phyloP scores from a whole-genome alignment of 768 basidiomycete species.

The Lactarius psammicola region DNA sequence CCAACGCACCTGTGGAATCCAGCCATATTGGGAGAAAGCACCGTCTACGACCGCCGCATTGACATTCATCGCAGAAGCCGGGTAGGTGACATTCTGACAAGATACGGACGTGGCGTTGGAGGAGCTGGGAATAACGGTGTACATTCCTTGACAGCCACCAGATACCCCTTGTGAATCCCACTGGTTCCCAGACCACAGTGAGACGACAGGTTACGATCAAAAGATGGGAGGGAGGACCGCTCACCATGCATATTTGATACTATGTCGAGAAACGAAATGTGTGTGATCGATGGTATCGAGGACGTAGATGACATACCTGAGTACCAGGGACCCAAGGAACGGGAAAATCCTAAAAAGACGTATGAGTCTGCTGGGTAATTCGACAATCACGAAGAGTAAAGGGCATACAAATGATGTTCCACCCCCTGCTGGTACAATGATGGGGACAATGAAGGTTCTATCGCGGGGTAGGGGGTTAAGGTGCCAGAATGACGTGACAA shows the following conservation, averaged over 20 bases:
- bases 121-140: conserved; percentile 51
- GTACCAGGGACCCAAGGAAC: conserved; percentile 62
- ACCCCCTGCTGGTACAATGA: conserved; percentile 50
- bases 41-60: conserved; percentile 46
- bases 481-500: neutral
- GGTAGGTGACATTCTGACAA: conserved; percentile 52
- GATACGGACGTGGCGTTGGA: conserved; percentile 37
- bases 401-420: conserved; percentile 48
- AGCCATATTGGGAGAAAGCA: conserved; percentile 57
- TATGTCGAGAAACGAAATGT: conserved; percentile 28
- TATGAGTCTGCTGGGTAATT: conserved; percentile 4
- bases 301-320: conserved; percentile 37
- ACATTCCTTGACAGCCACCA: conserved; percentile 59
- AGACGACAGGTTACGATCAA: neutral
- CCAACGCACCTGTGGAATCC: conserved; percentile 49
- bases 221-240: conserved; percentile 11
- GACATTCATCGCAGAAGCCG: conserved; percentile 45
- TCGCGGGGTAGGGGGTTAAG: neutral
- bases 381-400: neutral
- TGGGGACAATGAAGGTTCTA: conserved; percentile 51
- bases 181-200: conserved; percentile 34
- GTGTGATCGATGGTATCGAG: neutral
- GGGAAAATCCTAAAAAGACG: conserved; percentile 48
- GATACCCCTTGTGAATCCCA: conserved; percentile 56
- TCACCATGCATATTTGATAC: conserved; percentile 70